Evolutionary conservation across 1,139 yeast species (phyloP), one percentile per base, ranked within the genome.

Genomic region (Blastobotrys illinoisensis): DNA sequence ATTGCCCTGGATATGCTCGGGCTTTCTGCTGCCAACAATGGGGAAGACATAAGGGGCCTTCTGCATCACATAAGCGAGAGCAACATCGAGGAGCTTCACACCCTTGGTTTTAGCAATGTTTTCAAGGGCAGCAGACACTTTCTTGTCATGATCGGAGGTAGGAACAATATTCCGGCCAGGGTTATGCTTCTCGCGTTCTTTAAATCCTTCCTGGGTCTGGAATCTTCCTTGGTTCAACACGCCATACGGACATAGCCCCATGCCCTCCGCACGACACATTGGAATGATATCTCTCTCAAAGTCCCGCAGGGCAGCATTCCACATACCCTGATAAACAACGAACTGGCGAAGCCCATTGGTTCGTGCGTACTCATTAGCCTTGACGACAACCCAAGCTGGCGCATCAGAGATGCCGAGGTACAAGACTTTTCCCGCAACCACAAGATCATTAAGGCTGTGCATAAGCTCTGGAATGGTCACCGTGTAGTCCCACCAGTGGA

Each of bases 401-500:
- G 64, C 55, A 46, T 64, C 67, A 11, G 64, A 60, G 13, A 60
- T 53, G 6, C 67, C 67, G 14, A 64, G 59, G 45, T 64, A 64
- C 24, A 63, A 52, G 9, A 60, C 62, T 49, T 60, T 60, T 2
- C 62, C 62, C 7, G 53, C 24, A 5, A 14, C 48, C 13, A 64
- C 63, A 13, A 64, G 58, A 26, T 58, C 54, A 53, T 64, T 60
- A 11, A 64, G 56, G n/a, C 61, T 51, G 44, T 62, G 62, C 67
- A 64, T 64, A 44, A 63, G 47, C 50, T 64, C 67, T 13, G 61
- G 59, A n/a, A 64, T 59, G 5, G 64, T 57, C 13, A 63, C 58
- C 19, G 64, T 58, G 52, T 60, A 55, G 47, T 64, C 67, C 64
- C 66, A 62, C 63, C 64, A 63, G 48, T 64, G 67, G 19, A 64